Evolutionary conservation across 228 moss, liverwort and hornwort species (phyloP).

Genomic region (Sphagnum fallax): DNA sequence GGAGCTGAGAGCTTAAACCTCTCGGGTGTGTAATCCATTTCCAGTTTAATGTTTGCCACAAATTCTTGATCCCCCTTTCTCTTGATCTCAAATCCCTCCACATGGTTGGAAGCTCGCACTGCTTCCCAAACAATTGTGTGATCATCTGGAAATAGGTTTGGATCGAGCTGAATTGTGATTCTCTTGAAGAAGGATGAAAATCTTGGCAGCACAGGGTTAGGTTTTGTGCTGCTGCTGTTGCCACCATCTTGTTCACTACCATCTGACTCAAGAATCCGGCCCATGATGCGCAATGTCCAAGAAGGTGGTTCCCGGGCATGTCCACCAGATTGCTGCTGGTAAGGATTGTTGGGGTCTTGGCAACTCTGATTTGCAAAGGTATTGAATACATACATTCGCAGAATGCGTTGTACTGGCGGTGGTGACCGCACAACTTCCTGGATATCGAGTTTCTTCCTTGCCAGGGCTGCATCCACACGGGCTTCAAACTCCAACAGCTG

Average conservation of each 20-base stretch:
- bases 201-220: slow-evolving; percentile 43
- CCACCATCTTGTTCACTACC: slow-evolving; percentile 45
- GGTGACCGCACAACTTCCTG: slow-evolving; percentile 97
- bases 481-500: slow-evolving; percentile 92
- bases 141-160: slow-evolving; percentile 74
- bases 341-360: slow-evolving; percentile 16
- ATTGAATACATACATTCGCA: slow-evolving; percentile 90
- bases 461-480: slow-evolving; percentile 78
- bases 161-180: slow-evolving; percentile 84
- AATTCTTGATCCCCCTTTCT: slow-evolving; percentile 91
- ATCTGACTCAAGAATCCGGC: slow-evolving; percentile 77
- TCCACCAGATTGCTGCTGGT: slow-evolving; percentile 42
- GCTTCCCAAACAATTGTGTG: slow-evolving; percentile 89
- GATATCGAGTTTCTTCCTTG: slow-evolving; percentile 91
- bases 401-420: slow-evolving; percentile 66
- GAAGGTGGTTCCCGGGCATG: slow-evolving; percentile 60
- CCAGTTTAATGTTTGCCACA: slow-evolving; percentile 71
- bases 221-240: slow-evolving; percentile 16
- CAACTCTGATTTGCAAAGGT: slow-evolving; percentile 67
- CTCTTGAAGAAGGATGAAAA: slow-evolving; percentile 91
- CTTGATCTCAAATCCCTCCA: slow-evolving; percentile 97
- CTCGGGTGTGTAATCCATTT: slow-evolving; percentile 88
- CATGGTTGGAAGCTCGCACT: slow-evolving; percentile 62
- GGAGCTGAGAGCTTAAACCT: slow-evolving; percentile 81
- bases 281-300: slow-evolving; percentile 95